Evolutionary conservation across 306 rosid genomes (phyloP).

Genomic region (Urtica urens): DNA sequence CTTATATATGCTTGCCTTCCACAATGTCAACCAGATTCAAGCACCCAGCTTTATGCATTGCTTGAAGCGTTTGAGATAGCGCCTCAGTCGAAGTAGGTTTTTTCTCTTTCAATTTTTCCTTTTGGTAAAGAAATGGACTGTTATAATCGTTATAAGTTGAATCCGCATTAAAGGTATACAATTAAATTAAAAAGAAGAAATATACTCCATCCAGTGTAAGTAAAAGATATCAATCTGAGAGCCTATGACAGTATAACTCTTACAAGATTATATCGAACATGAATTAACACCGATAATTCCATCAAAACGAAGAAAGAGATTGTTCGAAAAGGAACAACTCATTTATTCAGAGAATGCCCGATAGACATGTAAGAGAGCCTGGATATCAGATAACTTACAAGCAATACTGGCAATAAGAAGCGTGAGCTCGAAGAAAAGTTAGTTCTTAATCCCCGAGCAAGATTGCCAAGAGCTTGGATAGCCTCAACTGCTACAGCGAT

Average conservation of each 20-base stretch:
- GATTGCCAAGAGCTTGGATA: conserved; percentile 94
- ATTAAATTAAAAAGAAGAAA: conserved; percentile 2
- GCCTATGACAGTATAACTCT: not conserved
- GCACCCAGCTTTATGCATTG: conserved; percentile 88
- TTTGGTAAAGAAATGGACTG: conserved; percentile 8
- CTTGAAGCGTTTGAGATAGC: conserved; percentile 80
- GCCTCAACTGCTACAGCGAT: conserved; percentile 99
- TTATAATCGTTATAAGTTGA: conserved; percentile 4
- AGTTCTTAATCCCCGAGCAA: conserved; percentile 81
- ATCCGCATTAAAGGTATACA: too few relatives aligned
- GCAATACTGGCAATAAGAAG: conserved; percentile 82
- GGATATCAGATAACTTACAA: conserved; percentile 65
- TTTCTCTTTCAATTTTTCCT: conserved; percentile 99
- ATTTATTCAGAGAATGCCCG: too few relatives aligned
- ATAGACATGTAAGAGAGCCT: too few relatives aligned
- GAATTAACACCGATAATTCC: too few relatives aligned
- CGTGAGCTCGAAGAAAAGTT: conserved; percentile 94
- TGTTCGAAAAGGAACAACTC: too few relatives aligned
- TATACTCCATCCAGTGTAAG: not conserved
- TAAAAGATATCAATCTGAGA: not conserved
- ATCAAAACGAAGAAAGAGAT: too few relatives aligned
- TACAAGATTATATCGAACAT: too few relatives aligned
- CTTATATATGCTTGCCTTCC: conserved; percentile 63
- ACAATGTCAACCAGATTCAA: conserved; percentile 61
- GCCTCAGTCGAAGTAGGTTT: conserved; percentile 70